Conservation (phyloP, 1,284 basidiomycete genomes). For the Hemileia vastatrix region DNA sequence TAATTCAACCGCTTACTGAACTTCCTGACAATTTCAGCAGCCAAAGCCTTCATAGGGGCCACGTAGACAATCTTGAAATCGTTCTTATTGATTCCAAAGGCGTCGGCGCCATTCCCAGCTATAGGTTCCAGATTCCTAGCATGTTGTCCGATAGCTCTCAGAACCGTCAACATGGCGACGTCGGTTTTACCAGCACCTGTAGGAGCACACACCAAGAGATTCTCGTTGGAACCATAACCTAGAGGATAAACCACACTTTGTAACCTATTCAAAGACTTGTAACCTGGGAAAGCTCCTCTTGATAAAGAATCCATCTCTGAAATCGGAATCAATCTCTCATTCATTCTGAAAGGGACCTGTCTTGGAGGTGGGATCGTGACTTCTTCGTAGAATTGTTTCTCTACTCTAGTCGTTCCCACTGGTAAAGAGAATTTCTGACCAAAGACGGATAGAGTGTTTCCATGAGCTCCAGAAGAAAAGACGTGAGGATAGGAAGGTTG, state of each 20-base stretch:
- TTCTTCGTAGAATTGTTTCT: conserved; percentile 55
- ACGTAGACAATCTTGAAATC: conserved; percentile 96
- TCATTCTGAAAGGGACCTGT: conserved; percentile 61
- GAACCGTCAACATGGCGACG: conserved; percentile 86
- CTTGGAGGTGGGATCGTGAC: conserved; percentile 79
- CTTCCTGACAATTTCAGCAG: conserved; percentile 89
- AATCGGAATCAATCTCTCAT: conserved; percentile 66
- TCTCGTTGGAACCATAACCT: conserved; percentile 89
- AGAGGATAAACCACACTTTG: conserved; percentile 91
- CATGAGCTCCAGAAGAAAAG: conserved; percentile 63
- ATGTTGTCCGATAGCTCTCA: conserved; percentile 75
- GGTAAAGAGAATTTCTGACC: conserved; percentile 71
- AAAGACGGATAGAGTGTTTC: conserved; percentile 62
- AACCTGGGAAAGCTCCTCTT: conserved; percentile 83
- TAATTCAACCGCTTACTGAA: conserved; percentile 77
- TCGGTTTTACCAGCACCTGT: conserved; percentile 99
- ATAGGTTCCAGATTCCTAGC: conserved; percentile 46
- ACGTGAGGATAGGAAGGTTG: conserved; percentile 66
- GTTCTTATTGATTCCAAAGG: conserved; percentile 50
- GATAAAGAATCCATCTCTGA: conserved; percentile 67
- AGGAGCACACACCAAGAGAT: conserved; percentile 89
- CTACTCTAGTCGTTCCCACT: conserved; percentile 63
- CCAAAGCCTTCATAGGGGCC: conserved; percentile 97
- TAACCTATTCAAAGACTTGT: conserved; percentile 80
- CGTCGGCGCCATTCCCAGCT: conserved; percentile 44